Percentiles rank a stretch among this genome's conserved stretches.
Evolutionary conservation across 805 yeast species (phyloP).

Genomic region (Jamesozyma piceae): DNA sequence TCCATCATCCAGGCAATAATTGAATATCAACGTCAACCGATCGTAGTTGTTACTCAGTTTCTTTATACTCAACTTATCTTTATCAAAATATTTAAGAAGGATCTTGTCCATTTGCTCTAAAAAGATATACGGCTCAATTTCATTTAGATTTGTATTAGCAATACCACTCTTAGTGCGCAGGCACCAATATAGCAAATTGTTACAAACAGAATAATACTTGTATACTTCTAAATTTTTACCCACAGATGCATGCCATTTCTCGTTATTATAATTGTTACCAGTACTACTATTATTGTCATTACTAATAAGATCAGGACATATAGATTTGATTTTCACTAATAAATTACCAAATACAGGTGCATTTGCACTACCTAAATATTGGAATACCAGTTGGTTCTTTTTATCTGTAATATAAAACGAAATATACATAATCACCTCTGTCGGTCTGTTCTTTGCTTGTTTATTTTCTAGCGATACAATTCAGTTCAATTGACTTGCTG

Average conservation of each 20-base stretch:
- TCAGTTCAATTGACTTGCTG: too few species aligned
- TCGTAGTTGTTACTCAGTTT: constrained; percentile 65
- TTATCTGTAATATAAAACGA: constrained; percentile 26
- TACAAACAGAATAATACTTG: constrained; percentile 16
- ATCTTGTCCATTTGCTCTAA: constrained; percentile 41
- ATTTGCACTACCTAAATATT: constrained; percentile 21
- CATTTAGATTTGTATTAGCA: constrained; percentile 21
- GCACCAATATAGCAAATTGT: constrained; percentile 23
- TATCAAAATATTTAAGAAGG: constrained; percentile 50
- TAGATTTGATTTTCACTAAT: constrained; percentile 17
- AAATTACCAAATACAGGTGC: constrained; percentile 23
- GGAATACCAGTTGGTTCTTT: constrained; percentile 19
- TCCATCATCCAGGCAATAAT: constrained; percentile 73
- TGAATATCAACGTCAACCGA: constrained; percentile 57
- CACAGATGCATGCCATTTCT: constrained; percentile 8
- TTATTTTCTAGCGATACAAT: too few species aligned
- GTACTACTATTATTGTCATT: not conserved
- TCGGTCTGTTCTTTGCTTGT: not conserved
- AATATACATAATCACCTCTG: constrained; percentile 16
- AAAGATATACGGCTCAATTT: constrained; percentile 44
- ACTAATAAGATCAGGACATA: constrained; percentile 13
- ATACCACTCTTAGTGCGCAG: constrained; percentile 5
- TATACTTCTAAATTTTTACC: constrained; percentile 18
- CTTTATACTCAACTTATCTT: constrained; percentile 41
- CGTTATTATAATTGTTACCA: too few species aligned